Evolutionary conservation across 768 basidiomycete genomes (phyloP), one percentile per base, ranked within the genome.

Genomic region (Boletus eberwhitei): DNA sequence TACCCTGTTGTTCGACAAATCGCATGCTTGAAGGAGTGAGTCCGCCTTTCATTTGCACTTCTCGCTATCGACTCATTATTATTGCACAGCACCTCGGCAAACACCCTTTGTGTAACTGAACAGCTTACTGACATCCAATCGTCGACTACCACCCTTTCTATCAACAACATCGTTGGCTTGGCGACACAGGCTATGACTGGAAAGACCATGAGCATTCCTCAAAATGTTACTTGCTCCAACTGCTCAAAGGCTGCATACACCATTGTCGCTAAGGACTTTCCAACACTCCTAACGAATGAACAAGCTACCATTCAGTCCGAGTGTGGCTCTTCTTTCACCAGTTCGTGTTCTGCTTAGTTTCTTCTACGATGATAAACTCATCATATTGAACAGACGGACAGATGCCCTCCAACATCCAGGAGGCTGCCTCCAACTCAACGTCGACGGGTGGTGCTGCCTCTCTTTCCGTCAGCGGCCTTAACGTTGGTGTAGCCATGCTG

Each of bases 1-100:
- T 91, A 87, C 66, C 85, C 87, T 2, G 73, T 77, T 2, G 74
- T 74, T 4, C 76, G 87, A 49, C 66, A 85, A 57, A 63, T 85
- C 8, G 65, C 71, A 11, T 92, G 89, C 66, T 70, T 90, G 62
- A 77, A 83, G 54, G 79, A 88, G 88, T 90, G 64, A 57, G 84
- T 77, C 13, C 24, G 22, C 22, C 5, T 43, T 44, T 44, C 19
- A 16, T 5, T 17, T 2, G 0, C 11, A 14, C 22, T 14, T 29
- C n/a, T 24, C 7, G 12, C 35, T 6, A 1, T 39, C 41, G 2
- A 47, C 36, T 52, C 17, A 43, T 54, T 31, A 26, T 54, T 31
- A 22, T 46, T 52, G 39, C 55, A 46, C 58, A 73, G 73, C 57
- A 71, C 75, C 37, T 64, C 65, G 16, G 55, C 64, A 49, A 73